These are phyloP conservation scores for Pneumocystis jirovecii DNA, from an alignment of 1,139 yeast genomes.

Conservation along the genomic window DNA sequence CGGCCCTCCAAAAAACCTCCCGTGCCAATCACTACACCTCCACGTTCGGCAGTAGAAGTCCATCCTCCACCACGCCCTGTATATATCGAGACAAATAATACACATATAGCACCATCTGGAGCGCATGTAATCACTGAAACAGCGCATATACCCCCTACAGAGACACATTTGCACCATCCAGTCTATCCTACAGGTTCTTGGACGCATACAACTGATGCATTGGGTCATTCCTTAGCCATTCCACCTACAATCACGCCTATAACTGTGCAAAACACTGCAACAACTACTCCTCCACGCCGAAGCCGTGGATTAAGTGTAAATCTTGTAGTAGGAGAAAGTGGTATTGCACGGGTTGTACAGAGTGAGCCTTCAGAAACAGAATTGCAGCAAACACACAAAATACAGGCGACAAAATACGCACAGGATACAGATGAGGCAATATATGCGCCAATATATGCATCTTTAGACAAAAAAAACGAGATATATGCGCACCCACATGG, in stretches of 20 bases:
- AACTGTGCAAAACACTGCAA: neutral
- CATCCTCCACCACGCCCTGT: neutral
- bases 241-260: neutral
- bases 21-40: neutral
- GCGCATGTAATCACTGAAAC: neutral
- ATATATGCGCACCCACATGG: no score
- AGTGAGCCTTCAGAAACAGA: neutral
- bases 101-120: neutral
- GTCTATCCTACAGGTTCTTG: no score
- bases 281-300: neutral
- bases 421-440: neutral
- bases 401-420: no score
- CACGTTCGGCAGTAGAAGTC: neutral
- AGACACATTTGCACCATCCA: neutral
- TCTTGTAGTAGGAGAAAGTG: neutral
- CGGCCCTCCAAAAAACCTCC: neutral
- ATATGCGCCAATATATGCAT: no score
- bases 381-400: neutral
- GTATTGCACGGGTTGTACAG: neutral
- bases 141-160: neutral
- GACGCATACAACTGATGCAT: no score
- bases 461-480: no score
- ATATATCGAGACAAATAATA: neutral
- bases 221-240: no score
- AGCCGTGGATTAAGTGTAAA: neutral